Conservation (phyloP, 768 basidiomycete species). For the Gymnopilus dilepis region DNA sequence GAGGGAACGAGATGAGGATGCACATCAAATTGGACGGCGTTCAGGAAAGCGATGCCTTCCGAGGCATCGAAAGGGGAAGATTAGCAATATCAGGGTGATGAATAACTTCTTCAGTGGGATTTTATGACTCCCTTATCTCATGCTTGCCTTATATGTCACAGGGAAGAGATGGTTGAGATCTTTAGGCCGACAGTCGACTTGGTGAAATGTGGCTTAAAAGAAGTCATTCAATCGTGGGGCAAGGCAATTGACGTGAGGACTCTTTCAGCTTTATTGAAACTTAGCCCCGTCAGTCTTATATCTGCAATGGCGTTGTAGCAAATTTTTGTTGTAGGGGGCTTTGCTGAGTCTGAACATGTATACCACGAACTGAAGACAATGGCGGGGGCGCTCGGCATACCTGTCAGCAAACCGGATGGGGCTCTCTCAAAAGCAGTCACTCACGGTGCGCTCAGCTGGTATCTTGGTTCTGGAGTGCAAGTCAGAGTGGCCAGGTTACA, state of each 20-base stretch:
- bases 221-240: neutral
- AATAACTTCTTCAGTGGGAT: neutral
- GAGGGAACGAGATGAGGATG: neutral
- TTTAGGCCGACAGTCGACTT: constrained; percentile 15
- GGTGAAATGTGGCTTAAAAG: constrained; percentile 11
- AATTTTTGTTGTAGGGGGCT: constrained; percentile 35
- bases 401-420: constrained; percentile 27
- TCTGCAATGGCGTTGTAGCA: constrained; percentile 19
- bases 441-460: constrained; percentile 36
- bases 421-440: constrained; percentile 33
- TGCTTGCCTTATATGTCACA: too few species aligned
- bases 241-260: constrained; percentile 1
- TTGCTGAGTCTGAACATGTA: constrained; percentile 34
- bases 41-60: neutral
- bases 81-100: constrained; percentile 16
- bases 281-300: too few species aligned
- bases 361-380: constrained; percentile 28
- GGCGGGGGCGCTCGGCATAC: constrained; percentile 24
- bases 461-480: constrained; percentile 30
- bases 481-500: constrained; percentile 30
- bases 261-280: neutral
- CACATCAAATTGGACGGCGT: constrained; percentile 12
- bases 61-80: constrained; percentile 17
- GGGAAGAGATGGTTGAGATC: constrained; percentile 14
- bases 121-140: neutral